Conservation (phyloP, 192 early-diverging fungal species). For the Podila clonocystis region DNA sequence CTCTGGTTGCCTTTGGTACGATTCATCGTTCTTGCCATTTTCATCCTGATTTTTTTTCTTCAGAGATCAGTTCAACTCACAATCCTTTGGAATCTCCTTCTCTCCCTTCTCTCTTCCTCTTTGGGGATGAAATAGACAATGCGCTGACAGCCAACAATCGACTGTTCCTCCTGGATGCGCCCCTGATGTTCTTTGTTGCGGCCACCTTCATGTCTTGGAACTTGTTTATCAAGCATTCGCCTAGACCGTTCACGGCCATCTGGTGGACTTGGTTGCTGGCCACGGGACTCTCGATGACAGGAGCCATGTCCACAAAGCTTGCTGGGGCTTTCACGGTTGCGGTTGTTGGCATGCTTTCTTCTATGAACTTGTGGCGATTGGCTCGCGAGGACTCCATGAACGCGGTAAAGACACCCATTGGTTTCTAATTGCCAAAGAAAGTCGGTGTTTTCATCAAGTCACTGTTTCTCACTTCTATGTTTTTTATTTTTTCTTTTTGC, state of each 20-base stretch:
- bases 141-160: constrained; percentile 87
- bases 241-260: constrained; percentile 69
- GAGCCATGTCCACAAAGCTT: constrained; percentile 80
- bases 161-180: constrained; percentile 90
- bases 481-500: no score
- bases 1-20: constrained; percentile 81
- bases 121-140: constrained; percentile 68
- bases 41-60: neutral
- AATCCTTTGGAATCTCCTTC: no score
- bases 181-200: constrained; percentile 88
- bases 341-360: constrained; percentile 73
- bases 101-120: no score
- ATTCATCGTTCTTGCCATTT: neutral
- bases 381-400: constrained; percentile 60
- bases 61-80: no score
- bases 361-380: constrained; percentile 81
- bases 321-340: constrained; percentile 84
- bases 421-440: no score
- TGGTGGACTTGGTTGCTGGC: constrained; percentile 89
- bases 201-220: constrained; percentile 81
- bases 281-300: constrained; percentile 79
- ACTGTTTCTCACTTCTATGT: no score
- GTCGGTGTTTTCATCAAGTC: no score
- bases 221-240: constrained; percentile 73
- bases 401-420: neutral